Percentiles rank a stretch among this genome's conserved stretches.
Evolutionary conservation across 2,329 filamentous ascomycete species (phyloP).

Genomic region (Huntiella omanensis): DNA sequence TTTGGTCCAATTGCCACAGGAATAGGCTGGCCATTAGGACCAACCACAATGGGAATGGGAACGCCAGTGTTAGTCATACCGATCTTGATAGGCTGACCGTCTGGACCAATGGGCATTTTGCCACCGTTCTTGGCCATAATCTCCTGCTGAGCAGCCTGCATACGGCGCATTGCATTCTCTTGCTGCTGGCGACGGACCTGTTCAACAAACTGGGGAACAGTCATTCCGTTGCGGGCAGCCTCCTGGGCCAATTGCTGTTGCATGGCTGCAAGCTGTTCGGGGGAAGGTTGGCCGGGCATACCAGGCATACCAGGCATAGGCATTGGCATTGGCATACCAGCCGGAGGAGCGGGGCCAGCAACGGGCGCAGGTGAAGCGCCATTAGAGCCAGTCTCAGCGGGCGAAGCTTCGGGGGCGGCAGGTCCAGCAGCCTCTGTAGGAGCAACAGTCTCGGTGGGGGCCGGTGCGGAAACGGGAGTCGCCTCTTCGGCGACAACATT

Average conservation of each 20-base stretch:
- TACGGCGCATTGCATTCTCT: conserved; percentile 27
- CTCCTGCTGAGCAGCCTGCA: conserved; percentile 9
- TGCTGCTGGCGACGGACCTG: conserved; percentile 39
- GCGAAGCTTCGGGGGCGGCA: background rate
- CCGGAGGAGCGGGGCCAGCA: background rate
- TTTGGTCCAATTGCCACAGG: conserved; percentile 10
- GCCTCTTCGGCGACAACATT: background rate
- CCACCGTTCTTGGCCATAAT: conserved; percentile 2
- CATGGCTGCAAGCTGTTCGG: conserved; percentile 71
- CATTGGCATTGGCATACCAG: background rate
- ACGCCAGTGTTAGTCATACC: conserved; percentile 7
- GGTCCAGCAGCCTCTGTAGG: background rate
- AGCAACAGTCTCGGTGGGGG: background rate
- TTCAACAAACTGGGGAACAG: conserved; percentile 66
- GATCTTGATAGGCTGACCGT: conserved; percentile 6
- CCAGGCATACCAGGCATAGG: conserved; percentile 15
- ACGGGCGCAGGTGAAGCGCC: background rate
- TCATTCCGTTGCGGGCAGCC: conserved; percentile 68
- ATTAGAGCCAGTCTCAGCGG: background rate
- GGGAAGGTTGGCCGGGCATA: conserved; percentile 38
- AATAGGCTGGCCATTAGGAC: conserved; percentile 9
- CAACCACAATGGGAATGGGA: conserved; percentile 6
- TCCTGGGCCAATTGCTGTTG: conserved; percentile 67
- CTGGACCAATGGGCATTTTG: conserved; percentile 1
- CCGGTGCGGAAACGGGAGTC: background rate